Percentiles rank a stretch among this genome's conserved stretches.
phyloP scores from a whole-genome alignment of 176 grass and related monocot genomes.

The Aegilops sharonensis region DNA sequence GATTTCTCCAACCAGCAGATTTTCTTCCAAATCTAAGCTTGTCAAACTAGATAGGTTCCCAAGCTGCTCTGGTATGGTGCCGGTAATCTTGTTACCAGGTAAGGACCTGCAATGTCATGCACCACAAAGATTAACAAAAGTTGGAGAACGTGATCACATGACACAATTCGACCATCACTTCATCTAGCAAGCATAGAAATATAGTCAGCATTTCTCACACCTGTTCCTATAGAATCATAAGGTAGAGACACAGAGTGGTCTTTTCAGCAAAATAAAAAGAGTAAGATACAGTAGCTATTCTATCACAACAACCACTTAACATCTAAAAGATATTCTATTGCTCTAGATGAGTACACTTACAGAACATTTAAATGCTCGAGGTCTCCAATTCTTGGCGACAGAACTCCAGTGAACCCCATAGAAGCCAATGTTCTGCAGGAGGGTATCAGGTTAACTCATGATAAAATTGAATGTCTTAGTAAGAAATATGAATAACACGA shows the following conservation, averaged over 20 bases:
- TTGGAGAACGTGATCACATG: neutral
- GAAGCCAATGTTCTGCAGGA: slow-evolving; percentile 84
- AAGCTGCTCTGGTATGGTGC: slow-evolving; percentile 66
- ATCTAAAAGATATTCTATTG: neutral
- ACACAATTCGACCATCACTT: slow-evolving; percentile 5
- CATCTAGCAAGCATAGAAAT: slow-evolving; percentile 15
- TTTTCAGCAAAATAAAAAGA: neutral
- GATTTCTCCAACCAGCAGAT: slow-evolving; percentile 72
- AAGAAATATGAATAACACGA: neutral
- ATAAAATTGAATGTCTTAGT: neutral
- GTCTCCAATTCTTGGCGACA: slow-evolving; percentile 90
- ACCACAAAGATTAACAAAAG: slow-evolving; percentile 19
- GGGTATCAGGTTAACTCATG: slow-evolving; percentile 19
- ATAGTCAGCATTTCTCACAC: neutral
- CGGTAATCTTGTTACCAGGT: slow-evolving; percentile 71
- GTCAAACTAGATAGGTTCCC: slow-evolving; percentile 82
- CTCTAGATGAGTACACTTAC: slow-evolving; percentile 53
- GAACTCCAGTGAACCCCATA: slow-evolving; percentile 85
- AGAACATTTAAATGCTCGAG: slow-evolving; percentile 78
- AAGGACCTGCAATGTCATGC: slow-evolving; percentile 57
- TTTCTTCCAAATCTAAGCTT: slow-evolving; percentile 71
- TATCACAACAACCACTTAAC: slow-evolving; percentile 2
- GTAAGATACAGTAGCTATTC: slow-evolving; percentile 14
- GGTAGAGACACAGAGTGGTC: neutral
- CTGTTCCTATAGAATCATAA: neutral